Evolutionary conservation across 306 rosid genomes (phyloP).

Genomic region (Spatholobus suberectus): DNA sequence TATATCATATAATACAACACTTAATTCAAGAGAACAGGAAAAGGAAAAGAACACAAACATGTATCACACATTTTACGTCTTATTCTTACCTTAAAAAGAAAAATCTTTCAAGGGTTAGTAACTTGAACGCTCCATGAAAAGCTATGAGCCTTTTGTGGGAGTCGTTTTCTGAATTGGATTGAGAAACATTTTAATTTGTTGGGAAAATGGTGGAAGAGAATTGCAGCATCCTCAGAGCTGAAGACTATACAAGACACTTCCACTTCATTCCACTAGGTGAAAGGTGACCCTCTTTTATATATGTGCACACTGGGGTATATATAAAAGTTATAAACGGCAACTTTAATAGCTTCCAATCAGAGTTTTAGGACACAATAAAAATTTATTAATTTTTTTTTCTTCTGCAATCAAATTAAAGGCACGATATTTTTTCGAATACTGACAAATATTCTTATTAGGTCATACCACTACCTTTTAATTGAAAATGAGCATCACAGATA

Average conservation of each 20-base stretch:
- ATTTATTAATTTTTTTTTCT: neutral
- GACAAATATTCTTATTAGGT: neutral
- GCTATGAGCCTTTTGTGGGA: neutral
- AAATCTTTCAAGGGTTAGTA: neutral
- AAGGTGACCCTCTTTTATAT: neutral
- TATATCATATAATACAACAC: neutral
- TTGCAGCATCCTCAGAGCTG: slow-evolving; percentile 2
- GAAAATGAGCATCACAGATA: neutral
- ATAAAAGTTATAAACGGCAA: neutral
- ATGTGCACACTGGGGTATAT: neutral
- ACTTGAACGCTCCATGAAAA: neutral
- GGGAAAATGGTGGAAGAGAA: slow-evolving; percentile 13
- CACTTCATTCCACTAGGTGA: neutral
- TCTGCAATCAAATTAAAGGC: neutral
- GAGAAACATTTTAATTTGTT: neutral
- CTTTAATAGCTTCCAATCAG: neutral
- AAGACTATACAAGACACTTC: slow-evolving; percentile 2
- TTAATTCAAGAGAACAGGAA: neutral
- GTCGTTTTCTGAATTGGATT: neutral
- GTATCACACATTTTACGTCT: neutral
- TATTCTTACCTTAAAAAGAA: neutral
- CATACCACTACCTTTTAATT: neutral
- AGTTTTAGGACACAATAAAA: neutral
- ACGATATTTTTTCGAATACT: neutral
- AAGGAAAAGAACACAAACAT: neutral